Conservation (phyloP, 176 grass and related monocot species). For the Melocanna baccifera region DNA sequence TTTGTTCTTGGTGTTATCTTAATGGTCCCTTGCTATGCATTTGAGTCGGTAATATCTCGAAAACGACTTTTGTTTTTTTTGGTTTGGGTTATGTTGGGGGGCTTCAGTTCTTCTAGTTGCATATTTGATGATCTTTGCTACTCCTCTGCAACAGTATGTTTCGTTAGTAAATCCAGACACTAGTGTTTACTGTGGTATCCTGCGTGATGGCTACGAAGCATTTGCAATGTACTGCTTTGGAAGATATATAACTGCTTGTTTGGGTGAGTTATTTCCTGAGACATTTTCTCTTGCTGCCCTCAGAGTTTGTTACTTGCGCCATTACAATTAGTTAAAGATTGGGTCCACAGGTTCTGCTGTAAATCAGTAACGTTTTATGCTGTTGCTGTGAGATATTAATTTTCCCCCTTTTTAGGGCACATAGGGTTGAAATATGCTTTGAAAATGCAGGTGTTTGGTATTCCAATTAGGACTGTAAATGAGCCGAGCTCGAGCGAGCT, state of each 20-base stretch:
- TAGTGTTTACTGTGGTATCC: constrained; percentile 84
- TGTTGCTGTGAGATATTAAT: not conserved
- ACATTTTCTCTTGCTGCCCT: not conserved
- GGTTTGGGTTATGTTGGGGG: not conserved
- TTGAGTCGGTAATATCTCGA: constrained; percentile 70
- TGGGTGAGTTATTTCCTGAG: constrained; percentile 56
- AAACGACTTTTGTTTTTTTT: constrained; percentile 9
- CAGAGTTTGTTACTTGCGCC: not conserved
- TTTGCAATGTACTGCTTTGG: constrained; percentile 98
- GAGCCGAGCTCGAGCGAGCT: no score
- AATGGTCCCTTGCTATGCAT: constrained; percentile 92
- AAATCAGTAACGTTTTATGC: not conserved
- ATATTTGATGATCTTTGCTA: constrained; percentile 10
- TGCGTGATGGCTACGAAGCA: constrained; percentile 88
- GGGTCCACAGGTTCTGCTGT: not conserved
- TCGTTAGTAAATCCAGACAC: constrained; percentile 81
- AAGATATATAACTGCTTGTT: constrained; percentile 87
- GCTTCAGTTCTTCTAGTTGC: not conserved
- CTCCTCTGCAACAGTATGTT: constrained; percentile 52
- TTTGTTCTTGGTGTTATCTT: constrained; percentile 95
- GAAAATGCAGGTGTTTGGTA: not conserved
- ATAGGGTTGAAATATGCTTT: not conserved
- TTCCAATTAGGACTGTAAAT: not conserved
- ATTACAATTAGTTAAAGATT: not conserved
- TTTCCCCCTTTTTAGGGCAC: not conserved